These are phyloP conservation scores for Lodderomyces beijingensis DNA, from an alignment of 1,139 yeast species.

Conservation along the genomic window DNA sequence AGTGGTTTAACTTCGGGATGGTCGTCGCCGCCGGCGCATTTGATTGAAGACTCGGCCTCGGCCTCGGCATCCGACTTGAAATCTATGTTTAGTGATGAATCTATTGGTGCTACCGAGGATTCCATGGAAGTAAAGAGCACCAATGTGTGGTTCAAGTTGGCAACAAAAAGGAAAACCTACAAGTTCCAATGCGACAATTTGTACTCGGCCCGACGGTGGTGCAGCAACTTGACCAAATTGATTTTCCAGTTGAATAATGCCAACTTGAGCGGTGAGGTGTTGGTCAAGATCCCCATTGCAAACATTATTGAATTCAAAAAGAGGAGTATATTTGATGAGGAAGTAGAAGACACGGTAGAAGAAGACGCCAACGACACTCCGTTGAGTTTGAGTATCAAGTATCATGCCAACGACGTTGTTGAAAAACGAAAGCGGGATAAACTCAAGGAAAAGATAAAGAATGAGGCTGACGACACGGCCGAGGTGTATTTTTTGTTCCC, in stretches of 20 bases:
- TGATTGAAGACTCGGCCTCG: too few relatives aligned
- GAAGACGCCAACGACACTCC: slow-evolving; percentile 17
- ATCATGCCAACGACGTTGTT: slow-evolving; percentile 10
- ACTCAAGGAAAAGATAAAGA: slow-evolving; percentile 9
- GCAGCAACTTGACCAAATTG: slow-evolving; percentile 65
- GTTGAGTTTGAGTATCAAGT: slow-evolving; percentile 21
- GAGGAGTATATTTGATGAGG: slow-evolving; percentile 19
- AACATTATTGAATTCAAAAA: slow-evolving; percentile 60
- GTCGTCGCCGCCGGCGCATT: slow-evolving; percentile 11
- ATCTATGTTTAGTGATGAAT: slow-evolving; percentile 23
- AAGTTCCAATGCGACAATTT: slow-evolving; percentile 70
- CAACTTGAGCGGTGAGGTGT: slow-evolving; percentile 68
- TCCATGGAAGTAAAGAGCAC: slow-evolving; percentile 21
- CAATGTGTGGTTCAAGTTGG: slow-evolving; percentile 50
- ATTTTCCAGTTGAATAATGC: slow-evolving; percentile 61
- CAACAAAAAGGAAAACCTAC: slow-evolving; percentile 56
- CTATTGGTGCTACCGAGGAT: slow-evolving; percentile 21
- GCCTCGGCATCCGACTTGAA: slow-evolving; percentile 16
- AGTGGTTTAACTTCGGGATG: slow-evolving; percentile 12
- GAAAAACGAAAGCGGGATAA: slow-evolving; percentile 8
- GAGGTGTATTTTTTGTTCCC: slow-evolving; percentile 70
- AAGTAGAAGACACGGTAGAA: slow-evolving; percentile 12
- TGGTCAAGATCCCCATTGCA: slow-evolving; percentile 69
- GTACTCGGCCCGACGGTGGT: slow-evolving; percentile 78
- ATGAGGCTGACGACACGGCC: slow-evolving; percentile 26